Percentiles rank a stretch among this genome's conserved stretches.
Conservation (phyloP, 164 flowering plant species). For the Magnolia officinalis region DNA sequence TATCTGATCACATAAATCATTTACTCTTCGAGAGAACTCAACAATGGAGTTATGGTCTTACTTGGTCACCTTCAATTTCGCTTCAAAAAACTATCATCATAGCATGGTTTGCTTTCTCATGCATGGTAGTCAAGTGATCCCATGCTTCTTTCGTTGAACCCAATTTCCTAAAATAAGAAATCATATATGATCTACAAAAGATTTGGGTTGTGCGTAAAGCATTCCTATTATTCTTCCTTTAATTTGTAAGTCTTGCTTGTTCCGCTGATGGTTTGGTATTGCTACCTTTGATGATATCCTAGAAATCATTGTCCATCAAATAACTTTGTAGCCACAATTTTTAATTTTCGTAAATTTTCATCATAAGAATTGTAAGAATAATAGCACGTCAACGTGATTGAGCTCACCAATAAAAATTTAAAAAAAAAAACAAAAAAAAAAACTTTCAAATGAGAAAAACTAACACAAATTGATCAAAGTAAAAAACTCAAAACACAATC, state of each 20-base stretch:
- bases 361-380: neutral
- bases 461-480: too few species aligned
- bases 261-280: neutral
- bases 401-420: too few species aligned
- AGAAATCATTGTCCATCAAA: neutral
- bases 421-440: too few species aligned
- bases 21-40: too few species aligned
- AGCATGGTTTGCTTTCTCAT: neutral
- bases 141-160: neutral
- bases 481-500: too few species aligned
- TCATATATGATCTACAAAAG: neutral
- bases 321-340: too few species aligned
- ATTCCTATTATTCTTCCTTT: neutral
- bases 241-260: neutral
- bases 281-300: neutral
- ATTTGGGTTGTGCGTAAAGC: neutral
- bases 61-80: neutral
- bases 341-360: too few species aligned
- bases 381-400: neutral
- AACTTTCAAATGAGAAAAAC: too few species aligned
- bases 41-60: neutral
- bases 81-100: neutral
- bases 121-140: conserved; percentile 1
- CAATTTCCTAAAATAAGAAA: neutral
- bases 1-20: too few species aligned